Evolutionary conservation across 345 rosid species (phyloP).

Genomic region (Angophora floribunda): DNA sequence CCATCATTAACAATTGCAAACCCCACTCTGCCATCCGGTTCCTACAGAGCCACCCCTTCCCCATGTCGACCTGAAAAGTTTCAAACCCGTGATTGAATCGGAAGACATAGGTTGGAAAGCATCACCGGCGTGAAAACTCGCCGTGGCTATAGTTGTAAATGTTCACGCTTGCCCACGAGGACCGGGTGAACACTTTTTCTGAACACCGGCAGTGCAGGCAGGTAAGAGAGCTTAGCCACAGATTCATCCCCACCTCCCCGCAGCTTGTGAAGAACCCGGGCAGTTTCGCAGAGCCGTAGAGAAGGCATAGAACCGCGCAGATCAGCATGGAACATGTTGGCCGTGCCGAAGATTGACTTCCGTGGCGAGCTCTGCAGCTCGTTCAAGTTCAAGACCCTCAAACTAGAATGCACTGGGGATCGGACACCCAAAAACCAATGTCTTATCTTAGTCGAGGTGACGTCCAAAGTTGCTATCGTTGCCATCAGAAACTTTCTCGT

Average conservation of each 20-base stretch:
- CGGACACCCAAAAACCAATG: not conserved
- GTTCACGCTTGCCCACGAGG: not conserved
- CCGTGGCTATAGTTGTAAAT: not conserved
- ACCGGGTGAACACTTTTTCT: not conserved
- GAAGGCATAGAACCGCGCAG: not conserved
- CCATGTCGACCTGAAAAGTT: not conserved
- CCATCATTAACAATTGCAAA: conserved; percentile 37
- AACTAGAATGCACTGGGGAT: not conserved
- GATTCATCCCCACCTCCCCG: not conserved
- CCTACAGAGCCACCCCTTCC: conserved; percentile 52
- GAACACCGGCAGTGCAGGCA: not conserved
- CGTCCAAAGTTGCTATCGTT: not conserved
- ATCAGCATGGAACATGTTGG: not conserved
- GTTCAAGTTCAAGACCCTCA: not conserved
- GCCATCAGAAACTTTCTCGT: no score
- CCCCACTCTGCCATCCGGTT: conserved; percentile 52
- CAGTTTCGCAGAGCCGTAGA: not conserved
- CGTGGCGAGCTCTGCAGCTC: not conserved
- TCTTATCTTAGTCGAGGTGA: not conserved
- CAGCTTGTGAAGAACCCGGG: not conserved
- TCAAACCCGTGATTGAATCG: not conserved
- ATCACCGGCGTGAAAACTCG: not conserved
- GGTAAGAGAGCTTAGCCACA: not conserved
- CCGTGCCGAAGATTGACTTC: not conserved
- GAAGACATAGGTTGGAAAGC: not conserved